These are phyloP conservation scores for Nelumbo lutea DNA, from an alignment of 164 flowering plant species.

Conservation along the genomic window DNA sequence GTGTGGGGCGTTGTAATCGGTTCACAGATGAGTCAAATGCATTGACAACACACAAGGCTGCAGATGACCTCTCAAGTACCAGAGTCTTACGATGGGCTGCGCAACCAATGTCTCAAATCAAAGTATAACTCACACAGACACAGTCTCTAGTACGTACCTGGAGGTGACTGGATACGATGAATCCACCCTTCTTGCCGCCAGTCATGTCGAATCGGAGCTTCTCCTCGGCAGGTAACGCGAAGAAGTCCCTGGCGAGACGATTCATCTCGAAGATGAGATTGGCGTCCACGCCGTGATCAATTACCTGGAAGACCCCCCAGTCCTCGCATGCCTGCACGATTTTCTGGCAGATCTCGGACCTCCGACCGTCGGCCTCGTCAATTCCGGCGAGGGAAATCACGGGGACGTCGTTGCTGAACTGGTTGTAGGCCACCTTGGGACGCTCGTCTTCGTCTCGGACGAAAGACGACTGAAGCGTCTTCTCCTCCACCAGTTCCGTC, in stretches of 20 bases:
- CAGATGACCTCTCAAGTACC: too few relatives aligned
- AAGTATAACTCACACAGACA: background rate
- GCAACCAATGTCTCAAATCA: background rate
- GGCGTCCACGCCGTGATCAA: constrained; percentile 15
- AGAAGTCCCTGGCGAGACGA: constrained; percentile 7
- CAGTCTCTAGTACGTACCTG: background rate
- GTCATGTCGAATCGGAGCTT: constrained; percentile 16
- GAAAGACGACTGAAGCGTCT: constrained; percentile 4
- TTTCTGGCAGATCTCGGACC: constrained; percentile 9
- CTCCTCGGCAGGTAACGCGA: constrained; percentile 10
- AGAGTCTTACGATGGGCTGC: too few relatives aligned
- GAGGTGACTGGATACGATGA: constrained; percentile 17
- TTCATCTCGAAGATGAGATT: constrained; percentile 8
- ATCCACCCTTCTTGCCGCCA: constrained; percentile 20
- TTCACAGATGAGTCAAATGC: too few relatives aligned
- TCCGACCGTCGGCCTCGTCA: background rate
- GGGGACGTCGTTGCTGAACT: background rate
- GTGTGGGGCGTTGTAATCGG: too few relatives aligned
- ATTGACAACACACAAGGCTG: too few relatives aligned
- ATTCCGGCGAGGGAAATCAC: constrained; percentile 4
- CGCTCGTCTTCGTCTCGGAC: constrained; percentile 13
- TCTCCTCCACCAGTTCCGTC: constrained; percentile 18
- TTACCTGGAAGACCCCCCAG: constrained; percentile 18
- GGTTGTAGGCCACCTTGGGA: constrained; percentile 13
- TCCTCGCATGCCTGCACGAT: constrained; percentile 15